phyloP scores from a whole-genome alignment of 2,329 filamentous ascomycete species.

The Aureobasidium sp. region DNA sequence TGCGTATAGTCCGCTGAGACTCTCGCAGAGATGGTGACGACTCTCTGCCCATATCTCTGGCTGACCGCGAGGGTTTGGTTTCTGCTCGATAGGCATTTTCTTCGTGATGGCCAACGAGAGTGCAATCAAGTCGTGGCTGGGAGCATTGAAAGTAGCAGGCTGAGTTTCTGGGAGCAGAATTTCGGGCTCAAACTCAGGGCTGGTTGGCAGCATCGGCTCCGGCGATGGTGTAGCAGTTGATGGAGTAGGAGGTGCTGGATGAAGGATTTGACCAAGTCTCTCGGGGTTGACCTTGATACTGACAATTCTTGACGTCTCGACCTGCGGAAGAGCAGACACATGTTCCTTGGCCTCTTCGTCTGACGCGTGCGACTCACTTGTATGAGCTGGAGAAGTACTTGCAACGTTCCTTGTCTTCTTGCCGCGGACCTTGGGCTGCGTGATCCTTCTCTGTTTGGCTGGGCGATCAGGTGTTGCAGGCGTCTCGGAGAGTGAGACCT shows the following conservation, averaged over 20 bases:
- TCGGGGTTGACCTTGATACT: neutral
- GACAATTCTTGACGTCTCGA: neutral
- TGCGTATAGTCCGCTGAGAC: conserved; percentile 53
- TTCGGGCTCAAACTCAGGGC: neutral
- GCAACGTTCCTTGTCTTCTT: neutral
- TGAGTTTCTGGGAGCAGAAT: neutral
- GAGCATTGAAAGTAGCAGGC: neutral
- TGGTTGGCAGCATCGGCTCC: neutral
- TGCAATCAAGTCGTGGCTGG: neutral
- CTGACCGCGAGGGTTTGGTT: conserved; percentile 29
- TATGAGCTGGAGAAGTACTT: neutral
- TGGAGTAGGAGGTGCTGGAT: neutral
- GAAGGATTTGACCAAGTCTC: neutral
- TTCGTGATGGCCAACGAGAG: conserved; percentile 19
- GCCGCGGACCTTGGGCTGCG: neutral
- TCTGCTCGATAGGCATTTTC: conserved; percentile 22
- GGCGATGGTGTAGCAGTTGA: neutral
- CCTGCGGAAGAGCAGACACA: neutral
- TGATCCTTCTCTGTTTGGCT: neutral
- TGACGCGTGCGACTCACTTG: neutral
- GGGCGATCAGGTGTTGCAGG: neutral
- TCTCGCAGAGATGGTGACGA: conserved; percentile 57
- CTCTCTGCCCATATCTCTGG: conserved; percentile 52
- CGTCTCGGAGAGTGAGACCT: neutral
- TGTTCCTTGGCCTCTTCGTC: neutral